These are phyloP conservation scores for Haplosporangium gracile DNA, from an alignment of 192 early-diverging fungal genomes.

Conservation along the genomic window DNA sequence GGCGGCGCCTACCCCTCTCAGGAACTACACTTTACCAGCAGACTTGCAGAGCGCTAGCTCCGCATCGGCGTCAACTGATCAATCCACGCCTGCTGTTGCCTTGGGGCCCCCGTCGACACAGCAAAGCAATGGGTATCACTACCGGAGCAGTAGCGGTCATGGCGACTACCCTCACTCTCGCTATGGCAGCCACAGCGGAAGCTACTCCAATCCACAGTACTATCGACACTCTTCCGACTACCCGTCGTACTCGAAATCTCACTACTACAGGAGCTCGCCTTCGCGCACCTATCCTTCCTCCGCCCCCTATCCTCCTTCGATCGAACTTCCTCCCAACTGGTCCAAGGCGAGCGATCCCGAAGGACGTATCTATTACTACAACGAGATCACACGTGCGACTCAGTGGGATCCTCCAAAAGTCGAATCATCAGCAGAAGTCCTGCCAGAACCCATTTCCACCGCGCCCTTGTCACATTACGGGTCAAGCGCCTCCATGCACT, in stretches of 20 bases:
- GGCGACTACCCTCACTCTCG: conserved; percentile 34
- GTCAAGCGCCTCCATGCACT: conserved; percentile 28
- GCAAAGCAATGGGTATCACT: conserved; percentile 9
- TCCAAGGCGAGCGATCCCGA: conserved; percentile 57
- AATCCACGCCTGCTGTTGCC: neutral
- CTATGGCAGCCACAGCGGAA: conserved; percentile 25
- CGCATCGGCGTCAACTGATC: neutral
- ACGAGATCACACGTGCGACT: conserved; percentile 64
- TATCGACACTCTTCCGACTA: conserved; percentile 38
- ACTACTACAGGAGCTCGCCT: conserved; percentile 29
- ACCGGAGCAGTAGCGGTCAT: conserved; percentile 19
- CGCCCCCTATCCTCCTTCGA: conserved; percentile 16
- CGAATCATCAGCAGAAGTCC: conserved; percentile 20
- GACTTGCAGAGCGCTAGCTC: neutral
- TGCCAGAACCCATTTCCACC: neutral
- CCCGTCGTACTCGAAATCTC: conserved; percentile 26
- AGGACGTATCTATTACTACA: conserved; percentile 66
- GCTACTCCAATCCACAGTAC: conserved; percentile 28
- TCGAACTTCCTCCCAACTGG: conserved; percentile 65
- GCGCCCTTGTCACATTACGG: conserved; percentile 23
- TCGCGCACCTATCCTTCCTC: conserved; percentile 12
- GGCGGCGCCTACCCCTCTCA: conserved; percentile 15
- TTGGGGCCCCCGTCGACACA: neutral
- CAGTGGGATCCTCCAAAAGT: conserved; percentile 66
- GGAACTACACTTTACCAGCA: neutral